Evolutionary conservation across 352 stramenopile species (phyloP).

Genomic region (Globisporangium radiosum): DNA sequence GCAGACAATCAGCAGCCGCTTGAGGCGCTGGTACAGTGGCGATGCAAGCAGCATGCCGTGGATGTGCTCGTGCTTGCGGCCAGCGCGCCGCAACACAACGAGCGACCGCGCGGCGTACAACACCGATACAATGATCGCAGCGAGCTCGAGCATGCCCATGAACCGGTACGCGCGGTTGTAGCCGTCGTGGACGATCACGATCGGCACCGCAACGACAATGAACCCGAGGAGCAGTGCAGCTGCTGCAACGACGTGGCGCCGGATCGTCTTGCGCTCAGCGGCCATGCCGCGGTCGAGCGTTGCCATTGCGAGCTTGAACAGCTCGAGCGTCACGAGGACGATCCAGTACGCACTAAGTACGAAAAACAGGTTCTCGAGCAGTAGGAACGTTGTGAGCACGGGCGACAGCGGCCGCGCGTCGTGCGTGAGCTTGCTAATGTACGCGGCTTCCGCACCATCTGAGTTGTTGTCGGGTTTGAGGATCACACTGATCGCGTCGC

Average conservation of each 20-base stretch:
- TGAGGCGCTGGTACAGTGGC: slow-evolving; percentile 47
- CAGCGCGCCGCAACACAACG: slow-evolving; percentile 32
- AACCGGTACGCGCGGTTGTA: slow-evolving; percentile 48
- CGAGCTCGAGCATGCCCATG: slow-evolving; percentile 46
- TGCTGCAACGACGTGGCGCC: slow-evolving; percentile 32
- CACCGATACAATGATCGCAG: slow-evolving; percentile 39
- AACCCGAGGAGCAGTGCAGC: slow-evolving; percentile 29
- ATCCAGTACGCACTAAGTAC: slow-evolving; percentile 67
- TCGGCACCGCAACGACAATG: slow-evolving; percentile 22
- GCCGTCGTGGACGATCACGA: slow-evolving; percentile 37
- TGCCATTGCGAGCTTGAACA: slow-evolving; percentile 56
- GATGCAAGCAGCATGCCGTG: slow-evolving; percentile 45
- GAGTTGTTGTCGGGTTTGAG: slow-evolving; percentile 33
- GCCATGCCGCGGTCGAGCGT: slow-evolving; percentile 44
- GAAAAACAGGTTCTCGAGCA: slow-evolving; percentile 59
- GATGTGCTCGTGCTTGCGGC: slow-evolving; percentile 44
- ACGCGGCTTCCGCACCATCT: slow-evolving; percentile 51
- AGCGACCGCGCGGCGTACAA: slow-evolving; percentile 37
- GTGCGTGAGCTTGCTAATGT: slow-evolving; percentile 56
- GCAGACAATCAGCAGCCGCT: slow-evolving; percentile 58
- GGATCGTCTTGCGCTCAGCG: slow-evolving; percentile 44
- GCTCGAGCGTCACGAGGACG: slow-evolving; percentile 40
- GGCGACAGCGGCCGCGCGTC: slow-evolving; percentile 29
- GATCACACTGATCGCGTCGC: slow-evolving; percentile 10
- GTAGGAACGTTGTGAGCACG: slow-evolving; percentile 34